Conservation (phyloP, 768 basidiomycete species). For the Lentinula sp. region DNA sequence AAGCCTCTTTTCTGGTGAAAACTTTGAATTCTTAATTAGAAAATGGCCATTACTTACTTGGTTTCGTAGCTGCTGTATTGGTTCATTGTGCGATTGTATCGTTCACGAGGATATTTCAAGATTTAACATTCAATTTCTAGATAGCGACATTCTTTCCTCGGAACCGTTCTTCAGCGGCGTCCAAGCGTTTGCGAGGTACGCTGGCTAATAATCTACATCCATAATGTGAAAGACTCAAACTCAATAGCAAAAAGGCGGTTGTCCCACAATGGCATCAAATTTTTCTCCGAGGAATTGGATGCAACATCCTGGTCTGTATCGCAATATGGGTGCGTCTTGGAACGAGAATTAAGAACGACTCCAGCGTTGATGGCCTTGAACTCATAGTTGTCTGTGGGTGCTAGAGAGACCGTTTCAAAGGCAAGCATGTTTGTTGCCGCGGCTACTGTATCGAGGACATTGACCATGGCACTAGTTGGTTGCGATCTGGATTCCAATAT, state of each 20-base stretch:
- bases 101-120: not conserved
- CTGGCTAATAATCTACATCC: not conserved
- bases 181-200: constrained; percentile 51
- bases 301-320: constrained; percentile 71
- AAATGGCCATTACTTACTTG: constrained; percentile 44
- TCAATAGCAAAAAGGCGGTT: constrained; percentile 49
- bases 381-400: constrained; percentile 58
- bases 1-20: constrained; percentile 62
- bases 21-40: constrained; percentile 26
- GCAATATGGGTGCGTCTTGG: constrained; percentile 54
- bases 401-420: constrained; percentile 66
- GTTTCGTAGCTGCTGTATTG: not conserved
- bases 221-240: not conserved
- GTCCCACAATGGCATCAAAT: constrained; percentile 69
- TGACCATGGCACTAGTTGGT: constrained; percentile 33
- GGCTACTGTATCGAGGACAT: not conserved
- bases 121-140: constrained; percentile 23
- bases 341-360: not conserved
- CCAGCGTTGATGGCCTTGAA: not conserved
- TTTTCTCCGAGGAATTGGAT: constrained; percentile 67
- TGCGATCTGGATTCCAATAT: constrained; percentile 70
- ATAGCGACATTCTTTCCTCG: constrained; percentile 50
- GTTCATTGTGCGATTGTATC: not conserved
- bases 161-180: constrained; percentile 55
- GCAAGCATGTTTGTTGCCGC: constrained; percentile 19